Evolutionary conservation across 2,329 filamentous ascomycete species (phyloP).

Genomic region (Neopestalotiopsis sp.): DNA sequence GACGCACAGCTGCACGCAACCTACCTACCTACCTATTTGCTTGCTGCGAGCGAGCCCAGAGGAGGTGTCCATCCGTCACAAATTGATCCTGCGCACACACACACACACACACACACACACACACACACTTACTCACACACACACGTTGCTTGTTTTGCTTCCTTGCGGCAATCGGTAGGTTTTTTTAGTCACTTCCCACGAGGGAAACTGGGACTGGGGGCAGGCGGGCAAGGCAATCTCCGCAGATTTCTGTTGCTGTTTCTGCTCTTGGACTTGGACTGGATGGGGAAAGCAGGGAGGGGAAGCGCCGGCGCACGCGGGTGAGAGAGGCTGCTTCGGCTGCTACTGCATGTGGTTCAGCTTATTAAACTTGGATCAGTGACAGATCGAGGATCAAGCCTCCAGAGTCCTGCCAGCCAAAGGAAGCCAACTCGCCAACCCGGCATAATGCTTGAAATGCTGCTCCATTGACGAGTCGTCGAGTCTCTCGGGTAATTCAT

Average conservation of each 20-base stretch:
- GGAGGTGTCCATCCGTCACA: slow-evolving; percentile 1
- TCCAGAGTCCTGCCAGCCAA: background rate
- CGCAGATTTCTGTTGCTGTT: background rate
- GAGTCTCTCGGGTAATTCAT: background rate
- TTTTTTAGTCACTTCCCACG: background rate
- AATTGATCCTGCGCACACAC: background rate
- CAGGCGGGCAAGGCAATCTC: slow-evolving; percentile 4
- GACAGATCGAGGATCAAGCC: slow-evolving; percentile 1
- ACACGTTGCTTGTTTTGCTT: background rate
- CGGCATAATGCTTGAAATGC: background rate
- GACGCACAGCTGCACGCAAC: background rate
- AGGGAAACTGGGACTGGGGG: background rate
- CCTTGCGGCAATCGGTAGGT: no score
- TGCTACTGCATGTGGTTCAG: slow-evolving; percentile 11
- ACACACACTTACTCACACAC: background rate
- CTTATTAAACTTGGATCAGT: slow-evolving; percentile 5
- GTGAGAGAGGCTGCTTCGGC: background rate
- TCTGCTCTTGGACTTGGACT: background rate
- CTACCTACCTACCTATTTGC: background rate
- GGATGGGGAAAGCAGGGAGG: background rate
- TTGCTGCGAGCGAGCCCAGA: background rate
- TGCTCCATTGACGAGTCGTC: background rate
- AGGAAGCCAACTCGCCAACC: background rate
- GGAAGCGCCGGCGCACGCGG: slow-evolving; percentile 6
- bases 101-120: slow-evolving; percentile 9